Conservation (phyloP, 1,284 basidiomycete genomes). For the Lentinula novae-zelandiae region DNA sequence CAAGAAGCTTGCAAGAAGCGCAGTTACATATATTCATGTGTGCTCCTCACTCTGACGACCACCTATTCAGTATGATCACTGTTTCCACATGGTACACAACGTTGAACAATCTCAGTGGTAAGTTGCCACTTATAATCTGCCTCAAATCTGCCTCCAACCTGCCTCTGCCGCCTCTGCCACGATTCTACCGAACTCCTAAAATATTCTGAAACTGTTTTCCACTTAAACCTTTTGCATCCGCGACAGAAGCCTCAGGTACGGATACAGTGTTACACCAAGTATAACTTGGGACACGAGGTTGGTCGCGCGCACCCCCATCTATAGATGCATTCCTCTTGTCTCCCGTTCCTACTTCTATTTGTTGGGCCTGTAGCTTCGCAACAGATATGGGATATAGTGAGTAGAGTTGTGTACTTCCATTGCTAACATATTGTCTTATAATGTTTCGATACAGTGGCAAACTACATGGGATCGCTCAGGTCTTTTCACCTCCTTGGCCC, state of each 20-base stretch:
- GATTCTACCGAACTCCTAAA: background rate
- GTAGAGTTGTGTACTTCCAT: conserved; percentile 16
- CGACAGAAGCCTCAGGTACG: background rate
- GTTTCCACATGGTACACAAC: conserved; percentile 1
- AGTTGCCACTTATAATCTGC: background rate
- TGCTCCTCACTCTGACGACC: background rate
- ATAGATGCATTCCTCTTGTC: conserved; percentile 16
- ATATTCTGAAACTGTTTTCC: background rate
- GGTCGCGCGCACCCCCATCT: background rate
- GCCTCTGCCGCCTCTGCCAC: background rate
- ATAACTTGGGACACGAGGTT: conserved; percentile 8
- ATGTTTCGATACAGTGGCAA: conserved; percentile 43
- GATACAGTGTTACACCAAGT: background rate
- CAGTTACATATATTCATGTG: background rate
- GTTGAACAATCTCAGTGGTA: background rate
- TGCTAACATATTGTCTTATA: background rate
- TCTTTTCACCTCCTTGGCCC: conserved; percentile 44
- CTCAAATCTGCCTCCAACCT: background rate
- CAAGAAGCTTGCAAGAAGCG: background rate
- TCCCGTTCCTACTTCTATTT: conserved; percentile 15
- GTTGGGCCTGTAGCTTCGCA: conserved; percentile 26
- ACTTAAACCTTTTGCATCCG: background rate
- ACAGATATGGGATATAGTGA: conserved; percentile 42
- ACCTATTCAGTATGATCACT: background rate
- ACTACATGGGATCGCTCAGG: conserved; percentile 56